These are phyloP conservation scores for Acacia concinna DNA, from an alignment of 331 rosid species.

Conservation along the genomic window DNA sequence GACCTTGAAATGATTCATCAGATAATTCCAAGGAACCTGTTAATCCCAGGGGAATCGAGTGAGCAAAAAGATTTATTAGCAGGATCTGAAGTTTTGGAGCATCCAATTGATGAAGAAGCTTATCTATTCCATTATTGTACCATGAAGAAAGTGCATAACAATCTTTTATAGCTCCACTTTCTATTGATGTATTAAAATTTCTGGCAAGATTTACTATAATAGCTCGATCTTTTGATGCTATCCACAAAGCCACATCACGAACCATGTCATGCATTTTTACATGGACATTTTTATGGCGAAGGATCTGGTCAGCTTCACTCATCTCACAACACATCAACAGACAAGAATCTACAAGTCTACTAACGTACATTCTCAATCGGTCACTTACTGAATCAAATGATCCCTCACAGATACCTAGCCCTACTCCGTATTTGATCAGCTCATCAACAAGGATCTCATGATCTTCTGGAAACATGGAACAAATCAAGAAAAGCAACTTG, in stretches of 20 bases:
- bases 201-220: background rate
- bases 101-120: background rate
- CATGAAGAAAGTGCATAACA: constrained; percentile 18
- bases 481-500: background rate
- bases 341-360: constrained; percentile 7
- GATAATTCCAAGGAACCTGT: background rate
- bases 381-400: constrained; percentile 14
- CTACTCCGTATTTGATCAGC: background rate
- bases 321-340: background rate
- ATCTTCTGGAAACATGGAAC: constrained; percentile 29
- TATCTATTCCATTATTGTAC: background rate
- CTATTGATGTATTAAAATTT: background rate
- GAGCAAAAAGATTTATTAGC: background rate
- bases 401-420: background rate
- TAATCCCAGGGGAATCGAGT: background rate
- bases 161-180: background rate
- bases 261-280: constrained; percentile 27
- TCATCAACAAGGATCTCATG: constrained; percentile 18
- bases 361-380: background rate
- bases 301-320: background rate
- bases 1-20: background rate
- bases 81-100: constrained; percentile 16
- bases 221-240: constrained; percentile 1
- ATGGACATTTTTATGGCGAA: background rate
- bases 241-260: constrained; percentile 22